Conservation (phyloP, 163 green algal genomes). For the Volvox carteri region DNA sequence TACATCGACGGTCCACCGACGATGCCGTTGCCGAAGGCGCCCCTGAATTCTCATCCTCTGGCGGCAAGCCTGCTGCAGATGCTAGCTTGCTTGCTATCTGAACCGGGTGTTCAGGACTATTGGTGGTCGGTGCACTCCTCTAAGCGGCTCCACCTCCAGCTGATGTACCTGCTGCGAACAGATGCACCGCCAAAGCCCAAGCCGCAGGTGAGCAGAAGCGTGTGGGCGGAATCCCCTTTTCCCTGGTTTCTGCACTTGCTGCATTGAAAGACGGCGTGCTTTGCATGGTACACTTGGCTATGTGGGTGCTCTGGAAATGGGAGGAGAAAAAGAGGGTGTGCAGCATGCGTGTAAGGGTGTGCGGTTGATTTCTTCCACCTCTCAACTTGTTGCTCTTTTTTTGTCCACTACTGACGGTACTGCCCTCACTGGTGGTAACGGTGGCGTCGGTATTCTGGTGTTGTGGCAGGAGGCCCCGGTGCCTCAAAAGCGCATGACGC, state of each 20-base stretch:
- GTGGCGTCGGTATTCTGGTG: too few species aligned
- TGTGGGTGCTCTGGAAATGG: too few species aligned
- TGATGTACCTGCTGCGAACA: constrained; percentile 5
- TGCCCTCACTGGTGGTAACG: too few species aligned
- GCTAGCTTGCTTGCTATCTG: constrained; percentile 32
- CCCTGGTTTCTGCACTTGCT: too few species aligned
- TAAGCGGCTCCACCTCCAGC: constrained; percentile 21
- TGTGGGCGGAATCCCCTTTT: too few species aligned
- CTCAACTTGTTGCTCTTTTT: background rate
- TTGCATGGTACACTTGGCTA: too few species aligned
- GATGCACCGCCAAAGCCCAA: constrained; percentile 6
- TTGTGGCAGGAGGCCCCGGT: background rate
- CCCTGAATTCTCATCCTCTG: background rate
- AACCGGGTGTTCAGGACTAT: constrained; percentile 38
- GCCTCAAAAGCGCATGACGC: background rate
- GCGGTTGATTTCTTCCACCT: too few species aligned
- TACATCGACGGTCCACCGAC: background rate
- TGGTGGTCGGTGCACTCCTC: constrained; percentile 36
- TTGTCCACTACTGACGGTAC: background rate
- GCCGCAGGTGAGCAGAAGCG: background rate
- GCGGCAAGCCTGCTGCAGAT: constrained; percentile 4
- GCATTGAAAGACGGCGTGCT: too few species aligned
- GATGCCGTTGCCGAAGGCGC: constrained; percentile 17
- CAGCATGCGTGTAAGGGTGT: too few species aligned
- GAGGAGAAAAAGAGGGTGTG: too few species aligned